Conservation (phyloP, 176 grass and related monocot species). For the Guadua angustifolia region DNA sequence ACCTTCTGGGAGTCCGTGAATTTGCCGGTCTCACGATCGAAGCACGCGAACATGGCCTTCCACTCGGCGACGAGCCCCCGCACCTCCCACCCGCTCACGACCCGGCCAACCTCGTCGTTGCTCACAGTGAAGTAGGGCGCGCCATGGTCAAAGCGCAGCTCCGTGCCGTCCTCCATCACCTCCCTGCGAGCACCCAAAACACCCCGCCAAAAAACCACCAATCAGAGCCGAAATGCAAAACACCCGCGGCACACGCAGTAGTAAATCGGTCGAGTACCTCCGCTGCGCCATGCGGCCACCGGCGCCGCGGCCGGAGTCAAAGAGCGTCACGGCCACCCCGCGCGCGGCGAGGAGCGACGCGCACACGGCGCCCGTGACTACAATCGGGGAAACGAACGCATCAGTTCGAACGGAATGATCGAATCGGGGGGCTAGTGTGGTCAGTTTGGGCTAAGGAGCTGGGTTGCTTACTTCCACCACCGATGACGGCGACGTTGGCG, state of each 20-base stretch:
- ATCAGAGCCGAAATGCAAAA: conserved; percentile 17
- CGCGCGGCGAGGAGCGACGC: conserved; percentile 78
- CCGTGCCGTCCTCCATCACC: conserved; percentile 65
- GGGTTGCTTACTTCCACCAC: conserved; percentile 71
- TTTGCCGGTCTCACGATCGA: conserved; percentile 57
- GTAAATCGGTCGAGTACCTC: conserved; percentile 58
- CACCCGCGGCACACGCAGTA: not conserved
- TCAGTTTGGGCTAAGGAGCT: no score
- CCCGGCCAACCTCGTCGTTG: conserved; percentile 64
- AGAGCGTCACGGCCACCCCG: conserved; percentile 76
- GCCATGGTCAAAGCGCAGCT: conserved; percentile 86
- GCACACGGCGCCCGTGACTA: conserved; percentile 90
- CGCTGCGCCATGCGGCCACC: conserved; percentile 89
- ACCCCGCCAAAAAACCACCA: not conserved
- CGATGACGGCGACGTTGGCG: conserved; percentile 68
- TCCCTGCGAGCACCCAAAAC: conserved; percentile 52
- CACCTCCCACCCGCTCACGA: conserved; percentile 70
- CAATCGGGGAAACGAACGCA: not conserved
- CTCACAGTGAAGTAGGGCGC: conserved; percentile 79
- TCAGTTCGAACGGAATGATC: conserved; percentile 12
- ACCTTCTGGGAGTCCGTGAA: conserved; percentile 75
- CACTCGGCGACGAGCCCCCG: conserved; percentile 76
- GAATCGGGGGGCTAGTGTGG: not conserved
- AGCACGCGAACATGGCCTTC: conserved; percentile 70
- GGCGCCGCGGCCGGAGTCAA: conserved; percentile 81